Evolutionary conservation across 1,284 basidiomycete species (phyloP).

Genomic region (Vanrija pseudolonga): DNA sequence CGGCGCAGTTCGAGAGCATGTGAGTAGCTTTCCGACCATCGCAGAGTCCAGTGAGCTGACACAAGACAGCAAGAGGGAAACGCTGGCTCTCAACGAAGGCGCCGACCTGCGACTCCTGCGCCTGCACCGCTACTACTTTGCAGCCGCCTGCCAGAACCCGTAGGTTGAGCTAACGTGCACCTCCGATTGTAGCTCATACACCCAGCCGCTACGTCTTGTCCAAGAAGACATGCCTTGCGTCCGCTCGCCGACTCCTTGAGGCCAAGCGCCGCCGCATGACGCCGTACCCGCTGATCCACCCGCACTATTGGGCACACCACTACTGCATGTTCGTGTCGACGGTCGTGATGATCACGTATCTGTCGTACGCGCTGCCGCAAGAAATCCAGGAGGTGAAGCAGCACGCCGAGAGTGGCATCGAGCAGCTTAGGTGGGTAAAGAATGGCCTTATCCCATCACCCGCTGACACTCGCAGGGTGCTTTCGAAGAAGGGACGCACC

Average conservation of each 20-base stretch:
- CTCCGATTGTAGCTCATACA: not conserved
- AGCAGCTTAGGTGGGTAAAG: constrained; percentile 5
- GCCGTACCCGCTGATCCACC: not conserved
- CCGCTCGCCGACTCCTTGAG: constrained; percentile 11
- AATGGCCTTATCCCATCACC: too few species aligned
- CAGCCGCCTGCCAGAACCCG: constrained; percentile 23
- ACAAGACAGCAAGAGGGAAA: constrained; percentile 15
- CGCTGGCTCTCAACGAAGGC: constrained; percentile 21
- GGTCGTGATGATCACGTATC: constrained; percentile 17
- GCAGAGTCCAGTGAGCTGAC: not conserved
- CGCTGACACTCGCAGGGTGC: not conserved
- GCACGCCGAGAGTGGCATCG: constrained; percentile 10
- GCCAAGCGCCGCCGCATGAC: not conserved
- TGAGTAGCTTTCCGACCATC: too few species aligned
- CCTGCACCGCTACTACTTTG: constrained; percentile 25
- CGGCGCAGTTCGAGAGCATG: constrained; percentile 16
- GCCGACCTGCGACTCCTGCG: constrained; percentile 24
- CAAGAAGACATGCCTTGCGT: constrained; percentile 16
- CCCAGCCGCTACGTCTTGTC: constrained; percentile 16
- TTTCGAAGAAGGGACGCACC: not conserved
- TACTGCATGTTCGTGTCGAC: constrained; percentile 16
- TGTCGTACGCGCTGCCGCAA: constrained; percentile 18
- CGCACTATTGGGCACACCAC: constrained; percentile 19
- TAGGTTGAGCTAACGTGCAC: not conserved
- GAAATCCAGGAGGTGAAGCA: constrained; percentile 15